These are phyloP conservation scores for Arachis monticola DNA, from an alignment of 331 rosid genomes.

Conservation along the genomic window DNA sequence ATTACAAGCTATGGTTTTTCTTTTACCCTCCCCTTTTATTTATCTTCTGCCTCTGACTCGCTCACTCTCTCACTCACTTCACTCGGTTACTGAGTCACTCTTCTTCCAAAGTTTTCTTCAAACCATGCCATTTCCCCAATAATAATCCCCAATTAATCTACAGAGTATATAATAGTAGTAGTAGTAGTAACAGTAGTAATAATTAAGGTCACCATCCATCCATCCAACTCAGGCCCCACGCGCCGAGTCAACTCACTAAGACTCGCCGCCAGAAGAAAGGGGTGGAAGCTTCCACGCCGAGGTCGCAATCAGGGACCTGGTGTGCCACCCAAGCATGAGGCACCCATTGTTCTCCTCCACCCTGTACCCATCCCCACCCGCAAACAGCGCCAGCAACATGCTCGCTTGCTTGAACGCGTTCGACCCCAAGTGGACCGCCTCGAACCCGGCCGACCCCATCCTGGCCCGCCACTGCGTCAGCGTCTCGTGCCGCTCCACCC, in stretches of 20 bases:
- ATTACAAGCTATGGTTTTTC: slow-evolving; percentile 35
- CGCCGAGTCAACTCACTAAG: slow-evolving; percentile 48
- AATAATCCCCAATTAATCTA: slow-evolving; percentile 30
- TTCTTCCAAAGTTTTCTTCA: background rate
- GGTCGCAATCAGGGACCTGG: slow-evolving; percentile 82
- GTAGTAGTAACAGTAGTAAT: background rate
- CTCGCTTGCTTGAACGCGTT: slow-evolving; percentile 87
- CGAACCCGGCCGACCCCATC: slow-evolving; percentile 66
- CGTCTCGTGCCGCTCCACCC: slow-evolving; percentile 84
- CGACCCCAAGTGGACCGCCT: slow-evolving; percentile 77
- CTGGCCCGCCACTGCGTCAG: slow-evolving; percentile 69
- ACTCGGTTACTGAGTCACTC: slow-evolving; percentile 38
- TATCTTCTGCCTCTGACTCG: slow-evolving; percentile 21
- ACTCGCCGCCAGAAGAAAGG: slow-evolving; percentile 28
- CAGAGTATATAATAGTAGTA: slow-evolving; percentile 6
- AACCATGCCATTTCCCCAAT: slow-evolving; percentile 14
- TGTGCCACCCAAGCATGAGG: slow-evolving; percentile 92
- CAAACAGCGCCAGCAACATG: slow-evolving; percentile 64
- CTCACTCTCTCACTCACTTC: slow-evolving; percentile 24
- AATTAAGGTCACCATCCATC: background rate
- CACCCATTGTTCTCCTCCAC: slow-evolving; percentile 81
- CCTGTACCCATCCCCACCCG: slow-evolving; percentile 73
- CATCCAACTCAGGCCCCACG: background rate
- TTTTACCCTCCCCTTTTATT: slow-evolving; percentile 27
- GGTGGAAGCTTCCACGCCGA: slow-evolving; percentile 75